These are phyloP conservation scores for Rubroshorea leprosula DNA, from an alignment of 345 rosid species.

Conservation along the genomic window DNA sequence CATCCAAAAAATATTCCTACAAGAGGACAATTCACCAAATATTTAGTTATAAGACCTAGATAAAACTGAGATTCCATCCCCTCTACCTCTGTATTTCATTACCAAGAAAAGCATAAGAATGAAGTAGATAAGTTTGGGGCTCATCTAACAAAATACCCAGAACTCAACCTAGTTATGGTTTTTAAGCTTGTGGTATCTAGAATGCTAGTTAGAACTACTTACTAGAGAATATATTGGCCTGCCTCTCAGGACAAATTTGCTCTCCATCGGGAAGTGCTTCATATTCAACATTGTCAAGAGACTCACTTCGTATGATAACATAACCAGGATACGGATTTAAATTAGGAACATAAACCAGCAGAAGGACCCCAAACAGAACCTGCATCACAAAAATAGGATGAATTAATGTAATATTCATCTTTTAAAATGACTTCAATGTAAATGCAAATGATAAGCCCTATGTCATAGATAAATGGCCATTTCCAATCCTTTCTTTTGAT, in stretches of 20 bases:
- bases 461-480: too few species aligned
- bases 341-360: slow-evolving; percentile 61
- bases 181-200: neutral
- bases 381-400: slow-evolving; percentile 25
- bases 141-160: too few species aligned
- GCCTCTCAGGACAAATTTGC: slow-evolving; percentile 74
- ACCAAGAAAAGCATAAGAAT: too few species aligned
- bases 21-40: slow-evolving; percentile 9
- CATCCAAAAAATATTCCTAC: slow-evolving; percentile 72
- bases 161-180: too few species aligned
- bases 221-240: slow-evolving; percentile 67
- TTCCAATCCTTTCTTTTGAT: too few species aligned
- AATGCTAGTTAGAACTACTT: slow-evolving; percentile 34
- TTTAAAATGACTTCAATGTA: neutral
- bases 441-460: too few species aligned
- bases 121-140: too few species aligned
- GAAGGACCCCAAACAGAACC: slow-evolving; percentile 74
- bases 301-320: slow-evolving; percentile 36
- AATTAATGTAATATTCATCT: neutral
- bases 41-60: neutral
- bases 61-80: neutral
- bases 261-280: slow-evolving; percentile 77
- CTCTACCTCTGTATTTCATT: too few species aligned
- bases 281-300: slow-evolving; percentile 51
- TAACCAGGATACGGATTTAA: slow-evolving; percentile 73